Conservation (phyloP, 257 asterid species). For the Nyctanthes arbortristis region DNA sequence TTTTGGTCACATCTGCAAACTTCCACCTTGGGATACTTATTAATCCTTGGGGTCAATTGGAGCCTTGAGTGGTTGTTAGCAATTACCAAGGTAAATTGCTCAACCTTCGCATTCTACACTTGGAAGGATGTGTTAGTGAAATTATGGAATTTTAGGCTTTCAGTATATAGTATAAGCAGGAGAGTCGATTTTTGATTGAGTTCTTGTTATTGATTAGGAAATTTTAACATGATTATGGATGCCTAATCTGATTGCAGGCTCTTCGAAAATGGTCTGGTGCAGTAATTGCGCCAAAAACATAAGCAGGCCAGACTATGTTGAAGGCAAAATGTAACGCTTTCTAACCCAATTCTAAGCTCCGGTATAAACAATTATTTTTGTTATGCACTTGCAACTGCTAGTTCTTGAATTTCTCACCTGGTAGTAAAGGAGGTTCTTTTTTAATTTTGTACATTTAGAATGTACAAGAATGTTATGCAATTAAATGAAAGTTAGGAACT, state of each 20-base stretch:
- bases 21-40: no score
- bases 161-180: background rate
- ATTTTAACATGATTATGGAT: background rate
- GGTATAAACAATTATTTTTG: background rate
- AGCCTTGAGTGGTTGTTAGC: no score
- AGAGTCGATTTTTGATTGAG: background rate
- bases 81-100: no score
- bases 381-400: no score
- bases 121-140: background rate
- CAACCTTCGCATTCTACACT: background rate
- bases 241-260: slow-evolving; percentile 27
- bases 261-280: slow-evolving; percentile 46
- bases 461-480: background rate
- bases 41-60: no score
- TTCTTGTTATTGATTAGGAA: no score
- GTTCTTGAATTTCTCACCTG: background rate
- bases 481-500: background rate
- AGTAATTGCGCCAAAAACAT: slow-evolving; percentile 39
- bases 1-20: no score
- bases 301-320: slow-evolving; percentile 28
- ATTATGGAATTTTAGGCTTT: background rate
- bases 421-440: background rate
- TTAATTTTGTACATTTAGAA: background rate
- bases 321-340: slow-evolving; percentile 50
- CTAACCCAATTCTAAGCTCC: background rate